Evolutionary conservation across 2,329 filamentous ascomycete genomes (phyloP).

Genomic region (Monilinia aucupariae): DNA sequence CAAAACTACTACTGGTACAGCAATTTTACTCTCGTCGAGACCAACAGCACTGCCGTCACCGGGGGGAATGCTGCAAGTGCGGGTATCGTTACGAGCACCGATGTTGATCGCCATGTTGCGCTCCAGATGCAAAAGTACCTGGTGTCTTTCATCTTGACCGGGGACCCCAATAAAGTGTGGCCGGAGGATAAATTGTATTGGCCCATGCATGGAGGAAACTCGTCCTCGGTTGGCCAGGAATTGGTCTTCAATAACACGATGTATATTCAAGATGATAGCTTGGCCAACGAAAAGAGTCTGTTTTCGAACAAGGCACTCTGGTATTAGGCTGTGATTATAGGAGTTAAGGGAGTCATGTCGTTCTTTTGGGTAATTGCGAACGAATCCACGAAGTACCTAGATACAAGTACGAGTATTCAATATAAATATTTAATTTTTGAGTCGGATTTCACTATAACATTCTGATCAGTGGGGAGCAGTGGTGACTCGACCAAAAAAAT

Average conservation of each 20-base stretch:
- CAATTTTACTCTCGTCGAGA: conserved; percentile 28
- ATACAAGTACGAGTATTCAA: background rate
- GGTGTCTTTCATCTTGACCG: conserved; percentile 34
- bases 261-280: conserved; percentile 1
- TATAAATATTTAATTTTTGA: too few relatives aligned
- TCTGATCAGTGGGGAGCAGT: too few relatives aligned
- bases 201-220: background rate
- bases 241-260: background rate
- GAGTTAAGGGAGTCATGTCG: too few relatives aligned
- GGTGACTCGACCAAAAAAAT: too few relatives aligned
- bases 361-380: background rate
- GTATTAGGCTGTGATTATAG: background rate
- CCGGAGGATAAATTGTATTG: conserved; percentile 1
- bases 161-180: conserved; percentile 25
- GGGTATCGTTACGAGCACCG: conserved; percentile 24
- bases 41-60: conserved; percentile 19
- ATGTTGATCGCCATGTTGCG: conserved; percentile 30
- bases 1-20: conserved; percentile 37
- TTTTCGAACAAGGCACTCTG: conserved; percentile 9
- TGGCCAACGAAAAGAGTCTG: background rate
- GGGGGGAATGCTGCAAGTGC: conserved; percentile 17
- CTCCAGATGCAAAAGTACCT: conserved; percentile 38
- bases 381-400: background rate
- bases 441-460: too few relatives aligned
- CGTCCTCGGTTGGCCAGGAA: background rate